Base-by-base conservation (phyloP, 306 rosid species). In the Cicer pinnatifidum region DNA sequence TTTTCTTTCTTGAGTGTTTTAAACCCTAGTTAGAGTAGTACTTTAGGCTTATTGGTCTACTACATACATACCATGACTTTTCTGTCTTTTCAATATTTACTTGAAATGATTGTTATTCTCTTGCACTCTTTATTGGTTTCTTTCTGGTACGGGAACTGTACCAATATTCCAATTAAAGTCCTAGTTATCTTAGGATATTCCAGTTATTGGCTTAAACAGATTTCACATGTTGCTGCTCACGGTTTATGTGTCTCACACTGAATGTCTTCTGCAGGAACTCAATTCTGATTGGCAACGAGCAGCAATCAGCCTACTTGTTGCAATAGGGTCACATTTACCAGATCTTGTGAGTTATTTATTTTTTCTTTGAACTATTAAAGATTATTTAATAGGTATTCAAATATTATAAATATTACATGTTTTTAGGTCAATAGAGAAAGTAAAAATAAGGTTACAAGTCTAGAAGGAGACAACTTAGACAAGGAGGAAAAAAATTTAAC, bases 261-360 rank as follows among this genome's bases (percentile, higher is more conserved):
- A 67, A 68, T 73, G 38, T 78, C 47, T 69, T 75, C 71, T 88
- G 79, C 84, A 93, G 97, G 98, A 91, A 54, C 84, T 91, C 73
- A 88, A 85, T 83, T 81, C 89, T 13, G 97, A 93, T 67, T 93
- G 98, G 98, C 98, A 91, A 83, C 86, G 94, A 75, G 94, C 97
- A 78, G 98, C 98, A 63, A 76, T 96, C 68, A 83, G 85, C 69
- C 85, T 93, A 59, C 97, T 93, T 83, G 97, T 93, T 71, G 88
- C 98, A 9, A 89, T 93, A 67, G 97, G 97, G 65, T 88, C 87
- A 62, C 96, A 93, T 86, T 85, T 93, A 69, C 94, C 97, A 1
- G 98, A 93, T 81, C 90, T 93, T 39, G 98, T 93, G 82, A 86
- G 98, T 86, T 58, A 39, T 75, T 16, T 69, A 7, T 17, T 48